phyloP scores from a whole-genome alignment of 257 asterid species.

The Solanum rostratum region DNA sequence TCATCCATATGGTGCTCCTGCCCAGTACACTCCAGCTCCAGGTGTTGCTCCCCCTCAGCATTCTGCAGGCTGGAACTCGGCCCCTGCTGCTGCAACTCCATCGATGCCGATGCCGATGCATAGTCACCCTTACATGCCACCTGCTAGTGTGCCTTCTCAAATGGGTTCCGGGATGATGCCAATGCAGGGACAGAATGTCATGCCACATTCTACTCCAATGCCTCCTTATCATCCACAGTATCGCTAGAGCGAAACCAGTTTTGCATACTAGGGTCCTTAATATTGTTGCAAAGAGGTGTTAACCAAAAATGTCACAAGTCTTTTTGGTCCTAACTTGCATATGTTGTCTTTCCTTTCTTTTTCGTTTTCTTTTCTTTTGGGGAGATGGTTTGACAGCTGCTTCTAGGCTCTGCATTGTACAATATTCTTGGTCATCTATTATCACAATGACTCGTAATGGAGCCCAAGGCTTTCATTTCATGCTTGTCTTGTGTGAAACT shows the following conservation, averaged over 20 bases:
- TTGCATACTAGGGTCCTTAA: not conserved
- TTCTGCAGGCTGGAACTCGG: constrained; percentile 61
- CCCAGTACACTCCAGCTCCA: constrained; percentile 41
- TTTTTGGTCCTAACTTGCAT: not conserved
- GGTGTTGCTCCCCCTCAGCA: constrained; percentile 39
- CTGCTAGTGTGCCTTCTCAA: constrained; percentile 27
- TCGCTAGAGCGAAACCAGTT: not conserved
- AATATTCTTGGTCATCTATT: not conserved
- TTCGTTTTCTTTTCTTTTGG: not conserved
- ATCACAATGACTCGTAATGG: not conserved
- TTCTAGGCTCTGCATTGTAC: not conserved
- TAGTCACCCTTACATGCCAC: constrained; percentile 55
- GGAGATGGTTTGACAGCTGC: not conserved
- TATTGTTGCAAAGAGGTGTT: not conserved
- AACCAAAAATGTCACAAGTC: not conserved
- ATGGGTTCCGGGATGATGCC: constrained; percentile 43
- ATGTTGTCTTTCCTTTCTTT: not conserved
- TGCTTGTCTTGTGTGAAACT: not conserved
- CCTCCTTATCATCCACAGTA: constrained; percentile 61
- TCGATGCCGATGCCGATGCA: constrained; percentile 69
- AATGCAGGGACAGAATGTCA: constrained; percentile 42
- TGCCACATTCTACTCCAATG: constrained; percentile 44
- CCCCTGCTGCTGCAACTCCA: constrained; percentile 18
- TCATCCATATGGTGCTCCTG: constrained; percentile 34
- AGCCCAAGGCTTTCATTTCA: not conserved